These are phyloP conservation scores for Penicillium expansum DNA, from an alignment of 2,329 filamentous ascomycete genomes.

Conservation along the genomic window DNA sequence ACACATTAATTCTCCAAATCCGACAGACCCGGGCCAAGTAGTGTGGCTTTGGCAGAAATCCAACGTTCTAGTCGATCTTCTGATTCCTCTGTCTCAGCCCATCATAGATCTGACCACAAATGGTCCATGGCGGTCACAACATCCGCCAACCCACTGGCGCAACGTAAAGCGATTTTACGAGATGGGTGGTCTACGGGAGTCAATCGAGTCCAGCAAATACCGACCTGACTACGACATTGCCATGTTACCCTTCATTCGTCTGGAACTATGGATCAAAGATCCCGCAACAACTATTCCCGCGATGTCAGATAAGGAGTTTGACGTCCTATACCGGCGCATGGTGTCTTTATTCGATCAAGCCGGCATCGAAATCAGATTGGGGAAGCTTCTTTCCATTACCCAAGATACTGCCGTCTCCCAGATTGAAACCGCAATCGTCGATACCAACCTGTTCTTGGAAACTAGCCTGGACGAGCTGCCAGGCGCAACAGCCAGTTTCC, in stretches of 20 bases:
- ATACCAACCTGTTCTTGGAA: slow-evolving; percentile 3
- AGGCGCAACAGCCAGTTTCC: not conserved
- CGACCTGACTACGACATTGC: slow-evolving; percentile 4
- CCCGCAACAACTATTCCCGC: not conserved
- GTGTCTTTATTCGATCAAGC: not conserved
- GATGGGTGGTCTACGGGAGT: not conserved
- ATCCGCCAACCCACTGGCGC: not conserved
- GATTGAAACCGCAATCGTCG: not conserved
- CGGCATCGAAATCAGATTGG: not conserved
- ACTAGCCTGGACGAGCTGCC: not conserved
- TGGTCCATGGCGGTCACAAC: not conserved
- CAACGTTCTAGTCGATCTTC: not conserved
- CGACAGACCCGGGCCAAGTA: not conserved
- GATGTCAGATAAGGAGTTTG: not conserved
- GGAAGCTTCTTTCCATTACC: not conserved
- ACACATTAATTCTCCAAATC: not conserved
- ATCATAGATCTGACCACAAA: not conserved
- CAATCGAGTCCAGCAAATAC: not conserved
- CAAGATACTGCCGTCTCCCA: not conserved
- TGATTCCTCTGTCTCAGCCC: not conserved
- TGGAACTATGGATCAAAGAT: not conserved
- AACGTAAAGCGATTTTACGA: not conserved
- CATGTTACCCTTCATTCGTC: slow-evolving; percentile 3
- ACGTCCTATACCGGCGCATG: not conserved
- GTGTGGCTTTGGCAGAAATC: not conserved